Percentiles rank a stretch among this genome's conserved stretches.
phyloP scores from a whole-genome alignment of 2,329 filamentous ascomycete genomes.

The Hymenotorrendiella dingleyae region DNA sequence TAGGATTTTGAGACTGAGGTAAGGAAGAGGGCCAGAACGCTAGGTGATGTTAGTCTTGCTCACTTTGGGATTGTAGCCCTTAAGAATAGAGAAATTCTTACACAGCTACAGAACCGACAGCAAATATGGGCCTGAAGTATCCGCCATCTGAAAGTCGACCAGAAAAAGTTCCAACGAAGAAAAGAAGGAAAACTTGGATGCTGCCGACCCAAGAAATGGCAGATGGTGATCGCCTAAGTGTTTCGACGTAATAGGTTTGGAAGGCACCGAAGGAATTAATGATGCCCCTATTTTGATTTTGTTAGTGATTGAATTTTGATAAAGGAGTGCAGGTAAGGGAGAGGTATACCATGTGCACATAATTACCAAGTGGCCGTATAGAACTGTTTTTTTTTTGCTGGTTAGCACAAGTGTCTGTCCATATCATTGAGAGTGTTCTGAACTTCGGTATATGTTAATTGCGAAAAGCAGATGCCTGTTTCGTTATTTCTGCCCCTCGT shows the following conservation, averaged over 20 bases:
- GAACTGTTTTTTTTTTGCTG: conserved; percentile 13
- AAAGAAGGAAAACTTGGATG: conserved; percentile 38
- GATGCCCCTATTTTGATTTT: conserved; percentile 17
- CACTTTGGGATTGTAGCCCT: neutral
- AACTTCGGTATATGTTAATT: no score
- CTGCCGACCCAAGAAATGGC: conserved; percentile 43
- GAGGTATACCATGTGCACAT: conserved; percentile 36
- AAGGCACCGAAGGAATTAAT: conserved; percentile 28
- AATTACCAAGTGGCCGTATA: conserved; percentile 24
- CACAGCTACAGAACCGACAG: conserved; percentile 4
- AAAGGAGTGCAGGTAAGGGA: conserved; percentile 38
- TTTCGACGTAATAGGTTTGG: conserved; percentile 35
- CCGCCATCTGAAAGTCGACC: conserved; percentile 40
- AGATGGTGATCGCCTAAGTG: conserved; percentile 31
- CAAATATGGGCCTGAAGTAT: conserved; percentile 28
- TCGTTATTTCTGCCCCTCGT: no score
- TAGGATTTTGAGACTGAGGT: conserved; percentile 32
- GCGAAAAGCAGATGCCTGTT: no score
- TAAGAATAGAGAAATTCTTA: neutral
- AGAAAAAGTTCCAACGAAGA: conserved; percentile 37
- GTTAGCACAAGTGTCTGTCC: no score
- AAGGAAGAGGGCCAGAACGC: conserved; percentile 25
- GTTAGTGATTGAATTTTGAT: conserved; percentile 36
- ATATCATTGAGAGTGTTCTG: no score
- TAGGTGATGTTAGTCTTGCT: no score